A percentile compares a stretch with the other conserved stretches of the same genome.
Conservation (phyloP, 257 asterid genomes). For the Solanum microdontum region DNA sequence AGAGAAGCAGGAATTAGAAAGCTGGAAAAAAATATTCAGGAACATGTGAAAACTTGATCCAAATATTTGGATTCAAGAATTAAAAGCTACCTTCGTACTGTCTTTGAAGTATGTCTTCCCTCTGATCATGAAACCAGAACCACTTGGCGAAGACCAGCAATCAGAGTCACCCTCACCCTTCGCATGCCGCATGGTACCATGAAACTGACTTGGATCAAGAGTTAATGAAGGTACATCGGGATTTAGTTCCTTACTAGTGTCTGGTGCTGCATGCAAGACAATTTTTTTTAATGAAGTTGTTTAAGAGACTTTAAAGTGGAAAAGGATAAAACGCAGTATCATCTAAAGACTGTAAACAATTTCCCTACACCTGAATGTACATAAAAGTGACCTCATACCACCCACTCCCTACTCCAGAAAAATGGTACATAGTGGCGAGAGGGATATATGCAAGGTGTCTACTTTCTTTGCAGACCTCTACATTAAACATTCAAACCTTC, state of each 20-base stretch:
- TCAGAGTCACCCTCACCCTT: conserved; percentile 60
- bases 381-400: neutral
- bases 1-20: neutral
- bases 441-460: neutral
- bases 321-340: neutral
- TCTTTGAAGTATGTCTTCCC: conserved; percentile 92
- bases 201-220: conserved; percentile 46
- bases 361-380: neutral
- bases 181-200: conserved; percentile 72
- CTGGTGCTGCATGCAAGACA: conserved; percentile 34
- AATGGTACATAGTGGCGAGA: neutral
- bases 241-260: conserved; percentile 39
- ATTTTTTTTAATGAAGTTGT: neutral
- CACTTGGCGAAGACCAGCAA: conserved; percentile 91
- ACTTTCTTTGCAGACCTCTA: neutral
- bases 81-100: conserved; percentile 51
- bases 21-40: neutral
- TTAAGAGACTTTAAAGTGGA: neutral
- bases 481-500: neutral
- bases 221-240: conserved; percentile 33
- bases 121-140: conserved; percentile 90
- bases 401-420: neutral
- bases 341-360: neutral
- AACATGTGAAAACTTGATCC: neutral
- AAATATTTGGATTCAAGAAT: neutral